Evolutionary conservation across 495 filamentous ascomycete genomes (phyloP), one percentile per base, ranked within the genome.

Genomic region (Apodospora peruviana): DNA sequence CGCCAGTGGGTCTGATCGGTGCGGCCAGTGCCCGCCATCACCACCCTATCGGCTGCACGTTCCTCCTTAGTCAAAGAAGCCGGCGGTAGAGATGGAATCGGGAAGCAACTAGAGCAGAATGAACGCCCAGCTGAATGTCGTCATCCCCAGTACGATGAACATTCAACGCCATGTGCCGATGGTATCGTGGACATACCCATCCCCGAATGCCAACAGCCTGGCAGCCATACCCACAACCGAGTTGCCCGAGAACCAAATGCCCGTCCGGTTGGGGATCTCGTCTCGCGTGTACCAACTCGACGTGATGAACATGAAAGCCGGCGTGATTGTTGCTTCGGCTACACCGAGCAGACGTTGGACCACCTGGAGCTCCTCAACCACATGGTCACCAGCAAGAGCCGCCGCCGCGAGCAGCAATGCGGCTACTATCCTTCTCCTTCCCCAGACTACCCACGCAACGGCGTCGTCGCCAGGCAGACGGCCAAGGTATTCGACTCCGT

Each of bases 91-190:
- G 1, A 76, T 79, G 2, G 67, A 73, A 50, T 80, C 74, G 0
- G 81, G 81, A 5, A 83, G 62, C 29, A 77, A 57, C 44, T 75
- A 45, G 2, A 73, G 51, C 16, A 75, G 20, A 64, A 63, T 3
- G 70, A 20, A 56, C 0, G 74, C 74, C 22, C 78, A 70, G 12
- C 75, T 2, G 5, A 83, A 60, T 11, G 79, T 85, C 38, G 79
- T 54, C 17, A 63, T 25, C 0, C 81, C 81, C 21, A 84, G 66
- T 0, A 68, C 70, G 7, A 82, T 61, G 52, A 84, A 84, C 80
- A 85, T 84, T 51, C 79, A 74, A 4, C 70, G 64, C 83, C 83
- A 86, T 14, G 81, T 69, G 7, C 81, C 81, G 32, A 83, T 77
- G 66, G 87, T 76, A 5, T 66, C 61, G 17, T 84, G 67, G 20